Base-by-base conservation (phyloP, 345 rosid species). In the Microthlaspi erraticum region DNA sequence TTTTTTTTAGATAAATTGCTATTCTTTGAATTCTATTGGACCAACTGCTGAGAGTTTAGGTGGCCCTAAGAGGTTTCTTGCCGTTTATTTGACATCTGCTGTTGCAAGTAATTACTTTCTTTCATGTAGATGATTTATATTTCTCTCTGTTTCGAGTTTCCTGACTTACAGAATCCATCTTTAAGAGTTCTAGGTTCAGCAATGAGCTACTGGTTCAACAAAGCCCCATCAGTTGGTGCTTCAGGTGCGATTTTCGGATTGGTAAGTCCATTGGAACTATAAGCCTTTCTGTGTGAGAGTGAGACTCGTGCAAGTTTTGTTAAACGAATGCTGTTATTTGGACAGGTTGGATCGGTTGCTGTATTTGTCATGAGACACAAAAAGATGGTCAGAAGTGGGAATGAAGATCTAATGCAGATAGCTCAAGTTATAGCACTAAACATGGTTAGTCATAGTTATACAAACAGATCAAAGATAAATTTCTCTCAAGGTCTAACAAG, bases 241-340 rank as follows among this genome's bases (percentile, higher is more conserved):
- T 93, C 98, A 0, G 97, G 98, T 59, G 94, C 96, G 49, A 86
- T 93, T 71, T 87, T 91, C 44, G 97, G 98, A 77, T 79, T 93
- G 62, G 98, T 91, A 70, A 71, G 87, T 79, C 74, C 29, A 5
- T 1, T 66, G 6, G 34, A 53, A 62, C 56, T 10, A 38, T 26
- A 7, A 36, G 39, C 41, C 33, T 55, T 52, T 63, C 23, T 73
- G 48, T 73, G 48, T 65, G 9, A n/a, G n/a, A n/a, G n/a, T n/a
- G n/a, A 46, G 42, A 16, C 26, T 46, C 5, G 9, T 32, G n/a
- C n/a, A 46, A 33, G 39, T 33, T 57, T 41, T 41, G 26, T 45
- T 43, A 70, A 39, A 39, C 18, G 46, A 61, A 36, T n/a, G 43
- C 1, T 42, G 42, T 37, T 31, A 6, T 39, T 43, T 26, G 29